Percentiles rank a stretch among this genome's conserved stretches.
These are phyloP conservation scores for Beverwykella pulmonaria DNA, from an alignment of 495 filamentous ascomycete species.

Conservation along the genomic window DNA sequence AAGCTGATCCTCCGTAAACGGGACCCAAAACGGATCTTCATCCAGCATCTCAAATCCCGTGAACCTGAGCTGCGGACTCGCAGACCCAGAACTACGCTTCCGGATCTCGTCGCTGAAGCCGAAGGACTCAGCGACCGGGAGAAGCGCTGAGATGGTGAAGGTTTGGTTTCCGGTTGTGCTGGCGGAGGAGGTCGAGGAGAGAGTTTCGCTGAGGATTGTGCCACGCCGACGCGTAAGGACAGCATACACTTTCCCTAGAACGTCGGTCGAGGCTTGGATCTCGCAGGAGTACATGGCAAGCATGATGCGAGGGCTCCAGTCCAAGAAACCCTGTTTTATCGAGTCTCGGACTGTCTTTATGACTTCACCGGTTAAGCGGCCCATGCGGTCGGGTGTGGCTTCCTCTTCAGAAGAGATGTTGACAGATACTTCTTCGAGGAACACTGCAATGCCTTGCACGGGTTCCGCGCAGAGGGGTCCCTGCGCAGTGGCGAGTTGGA, in stretches of 20 bases:
- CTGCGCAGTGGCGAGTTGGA: constrained; percentile 87
- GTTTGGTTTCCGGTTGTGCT: constrained; percentile 73
- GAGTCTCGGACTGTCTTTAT: constrained; percentile 83
- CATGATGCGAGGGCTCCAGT: constrained; percentile 92
- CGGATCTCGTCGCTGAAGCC: constrained; percentile 95
- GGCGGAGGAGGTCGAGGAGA: constrained; percentile 67
- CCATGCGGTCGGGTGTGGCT: constrained; percentile 64
- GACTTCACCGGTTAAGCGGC: constrained; percentile 84
- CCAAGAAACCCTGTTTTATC: constrained; percentile 85
- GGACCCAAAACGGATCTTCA: constrained; percentile 96
- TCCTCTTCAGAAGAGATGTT: constrained; percentile 56
- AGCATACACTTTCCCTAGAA: constrained; percentile 90
- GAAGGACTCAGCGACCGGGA: constrained; percentile 93
- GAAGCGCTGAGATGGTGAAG: constrained; percentile 83
- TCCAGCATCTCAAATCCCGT: constrained; percentile 87
- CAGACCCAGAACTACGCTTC: constrained; percentile 87
- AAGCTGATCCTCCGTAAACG: constrained; percentile 92
- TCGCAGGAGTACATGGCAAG: constrained; percentile 98
- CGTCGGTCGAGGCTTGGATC: constrained; percentile 94
- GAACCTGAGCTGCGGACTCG: constrained; percentile 90
- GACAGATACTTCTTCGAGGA: constrained; percentile 78
- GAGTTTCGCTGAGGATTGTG: constrained; percentile 80
- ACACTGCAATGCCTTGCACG: constrained; percentile 88
- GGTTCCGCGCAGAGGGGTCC: constrained; percentile 93
- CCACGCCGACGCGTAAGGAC: constrained; percentile 90